These are phyloP conservation scores for Polychaeton citri DNA, from an alignment of 2,329 filamentous ascomycete species.

Conservation along the genomic window DNA sequence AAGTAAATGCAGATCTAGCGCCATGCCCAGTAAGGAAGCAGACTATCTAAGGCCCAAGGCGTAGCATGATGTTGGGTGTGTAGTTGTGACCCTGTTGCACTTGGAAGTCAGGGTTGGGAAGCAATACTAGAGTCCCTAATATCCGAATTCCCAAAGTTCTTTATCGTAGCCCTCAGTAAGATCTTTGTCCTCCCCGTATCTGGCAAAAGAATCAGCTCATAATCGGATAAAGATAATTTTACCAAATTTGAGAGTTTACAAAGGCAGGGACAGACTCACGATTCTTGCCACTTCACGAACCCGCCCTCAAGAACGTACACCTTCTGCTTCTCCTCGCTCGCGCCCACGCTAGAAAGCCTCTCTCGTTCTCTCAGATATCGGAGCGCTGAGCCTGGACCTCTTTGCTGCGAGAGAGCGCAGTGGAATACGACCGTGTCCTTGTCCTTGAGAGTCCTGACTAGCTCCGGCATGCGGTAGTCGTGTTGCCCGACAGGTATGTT, in stretches of 20 bases:
- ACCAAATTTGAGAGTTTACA: not conserved
- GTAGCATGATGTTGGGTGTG: no score
- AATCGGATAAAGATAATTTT: not conserved
- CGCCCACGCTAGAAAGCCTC: conserved; percentile 27
- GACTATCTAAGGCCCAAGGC: no score
- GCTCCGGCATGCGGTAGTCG: conserved; percentile 64
- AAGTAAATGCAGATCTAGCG: no score
- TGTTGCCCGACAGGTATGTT: conserved; percentile 64
- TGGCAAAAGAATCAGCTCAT: conserved; percentile 9
- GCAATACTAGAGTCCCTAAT: not conserved
- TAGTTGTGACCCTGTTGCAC: no score
- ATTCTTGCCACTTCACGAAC: conserved; percentile 81
- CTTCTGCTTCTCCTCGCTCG: conserved; percentile 41
- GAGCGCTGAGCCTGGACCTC: conserved; percentile 73
- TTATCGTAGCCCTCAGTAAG: conserved; percentile 75
- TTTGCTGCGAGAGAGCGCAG: conserved; percentile 81
- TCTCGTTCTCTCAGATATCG: conserved; percentile 63
- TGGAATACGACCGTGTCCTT: conserved; percentile 87
- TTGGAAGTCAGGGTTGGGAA: no score
- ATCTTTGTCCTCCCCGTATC: conserved; percentile 59
- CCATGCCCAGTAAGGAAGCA: no score
- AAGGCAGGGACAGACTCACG: conserved; percentile 25
- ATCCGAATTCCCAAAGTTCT: conserved; percentile 57
- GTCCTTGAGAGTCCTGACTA: conserved; percentile 63
- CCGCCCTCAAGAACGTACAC: conserved; percentile 73